Evolutionary conservation across 2,329 filamentous ascomycete genomes (phyloP).

Genomic region (Penicillium janthinellum): DNA sequence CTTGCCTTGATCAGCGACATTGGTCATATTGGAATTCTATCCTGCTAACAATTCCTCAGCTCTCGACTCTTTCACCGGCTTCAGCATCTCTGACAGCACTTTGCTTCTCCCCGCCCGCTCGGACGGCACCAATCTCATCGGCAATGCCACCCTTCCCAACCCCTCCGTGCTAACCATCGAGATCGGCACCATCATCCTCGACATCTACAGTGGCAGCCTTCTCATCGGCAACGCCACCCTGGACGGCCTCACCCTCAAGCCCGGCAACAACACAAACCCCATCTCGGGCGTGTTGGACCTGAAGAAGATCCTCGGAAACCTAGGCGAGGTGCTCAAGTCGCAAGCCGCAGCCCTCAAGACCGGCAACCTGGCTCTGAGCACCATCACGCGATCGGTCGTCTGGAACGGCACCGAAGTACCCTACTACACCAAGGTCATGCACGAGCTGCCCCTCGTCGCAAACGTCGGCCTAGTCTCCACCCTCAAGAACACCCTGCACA

Average conservation of each 20-base stretch:
- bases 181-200: conserved; percentile 58
- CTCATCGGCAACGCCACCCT: conserved; percentile 55
- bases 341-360: conserved; percentile 29
- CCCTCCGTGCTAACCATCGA: conserved; percentile 58
- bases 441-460: conserved; percentile 33
- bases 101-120: conserved; percentile 45
- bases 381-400: conserved; percentile 30
- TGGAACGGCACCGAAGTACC: conserved; percentile 36
- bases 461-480: conserved; percentile 30
- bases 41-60: conserved; percentile 39
- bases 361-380: conserved; percentile 32
- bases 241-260: conserved; percentile 53
- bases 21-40: not conserved
- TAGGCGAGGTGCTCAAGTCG: conserved; percentile 27
- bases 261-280: conserved; percentile 55
- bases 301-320: conserved; percentile 33
- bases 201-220: conserved; percentile 51
- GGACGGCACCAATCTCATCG: conserved; percentile 57
- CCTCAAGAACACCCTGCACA: conserved; percentile 35
- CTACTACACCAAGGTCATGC: conserved; percentile 41
- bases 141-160: conserved; percentile 59
- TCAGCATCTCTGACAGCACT: conserved; percentile 50
- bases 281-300: conserved; percentile 55
- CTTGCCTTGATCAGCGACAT: not conserved
- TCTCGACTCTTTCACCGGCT: conserved; percentile 55